A percentile compares a stretch with the other conserved stretches of the same genome.
These are phyloP conservation scores for Picea glauca DNA, from an alignment of 75 land plant species.

Conservation along the genomic window DNA sequence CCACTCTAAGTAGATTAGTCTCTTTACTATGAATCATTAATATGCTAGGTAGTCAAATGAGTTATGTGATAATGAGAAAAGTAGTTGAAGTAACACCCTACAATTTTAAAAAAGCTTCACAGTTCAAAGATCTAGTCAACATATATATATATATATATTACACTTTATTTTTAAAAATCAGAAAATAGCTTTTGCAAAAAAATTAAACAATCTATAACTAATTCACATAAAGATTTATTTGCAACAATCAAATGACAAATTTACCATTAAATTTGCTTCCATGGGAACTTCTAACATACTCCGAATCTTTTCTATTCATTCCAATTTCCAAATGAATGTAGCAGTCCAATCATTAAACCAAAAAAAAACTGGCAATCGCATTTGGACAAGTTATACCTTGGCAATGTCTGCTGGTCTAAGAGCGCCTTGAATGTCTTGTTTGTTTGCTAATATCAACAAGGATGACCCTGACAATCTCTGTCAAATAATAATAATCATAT, in stretches of 20 bases:
- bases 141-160: background rate
- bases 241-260: background rate
- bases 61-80: background rate
- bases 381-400: slow-evolving; percentile 39
- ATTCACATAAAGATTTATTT: background rate
- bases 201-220: background rate
- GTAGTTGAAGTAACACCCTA: too few relatives aligned
- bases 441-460: slow-evolving; percentile 84
- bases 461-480: slow-evolving; percentile 96
- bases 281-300: background rate
- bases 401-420: slow-evolving; percentile 84
- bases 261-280: background rate
- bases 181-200: background rate
- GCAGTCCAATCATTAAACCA: background rate
- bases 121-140: background rate
- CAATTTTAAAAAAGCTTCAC: background rate
- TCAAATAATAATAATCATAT: slow-evolving; percentile 12
- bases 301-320: background rate
- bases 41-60: background rate
- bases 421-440: slow-evolving; percentile 95
- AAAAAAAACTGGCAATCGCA: background rate
- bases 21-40: background rate
- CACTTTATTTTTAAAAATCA: background rate
- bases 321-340: background rate
- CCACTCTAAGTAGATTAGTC: background rate